phyloP scores from a whole-genome alignment of 2,329 filamentous ascomycete genomes.

The Mariannaea sp. region DNA sequence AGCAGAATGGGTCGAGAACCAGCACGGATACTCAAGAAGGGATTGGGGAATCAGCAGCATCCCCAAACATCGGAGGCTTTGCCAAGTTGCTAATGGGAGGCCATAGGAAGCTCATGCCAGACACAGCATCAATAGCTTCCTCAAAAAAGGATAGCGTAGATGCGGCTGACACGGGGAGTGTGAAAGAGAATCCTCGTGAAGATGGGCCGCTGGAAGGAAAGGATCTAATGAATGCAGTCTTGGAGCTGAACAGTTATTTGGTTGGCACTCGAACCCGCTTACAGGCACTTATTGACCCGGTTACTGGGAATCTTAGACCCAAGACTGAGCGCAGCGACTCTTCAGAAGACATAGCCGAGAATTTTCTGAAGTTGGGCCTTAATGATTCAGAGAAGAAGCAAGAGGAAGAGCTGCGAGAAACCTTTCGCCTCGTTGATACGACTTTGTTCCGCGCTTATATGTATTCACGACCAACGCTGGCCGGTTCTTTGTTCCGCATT shows the following conservation, averaged over 20 bases:
- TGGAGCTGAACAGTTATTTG: constrained; percentile 84
- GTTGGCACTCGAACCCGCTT: constrained; percentile 77
- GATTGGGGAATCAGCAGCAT: constrained; percentile 40
- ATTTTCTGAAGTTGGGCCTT: constrained; percentile 55
- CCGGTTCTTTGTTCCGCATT: constrained; percentile 89
- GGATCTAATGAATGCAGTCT: constrained; percentile 79
- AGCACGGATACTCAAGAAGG: constrained; percentile 39
- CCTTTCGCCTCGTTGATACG: constrained; percentile 87
- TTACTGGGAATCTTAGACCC: constrained; percentile 64
- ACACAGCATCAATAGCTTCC: constrained; percentile 65
- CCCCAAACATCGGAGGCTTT: constrained; percentile 52
- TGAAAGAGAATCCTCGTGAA: constrained; percentile 50
- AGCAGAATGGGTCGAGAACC: constrained; percentile 39
- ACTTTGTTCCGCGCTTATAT: constrained; percentile 94
- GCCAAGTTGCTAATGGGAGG: constrained; percentile 57
- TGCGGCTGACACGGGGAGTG: constrained; percentile 59
- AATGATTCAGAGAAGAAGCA: constrained; percentile 63
- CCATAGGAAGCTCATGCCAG: constrained; percentile 52
- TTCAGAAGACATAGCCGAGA: constrained; percentile 58
- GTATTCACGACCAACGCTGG: constrained; percentile 84
- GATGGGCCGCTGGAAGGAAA: constrained; percentile 73
- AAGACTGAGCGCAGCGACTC: constrained; percentile 50
- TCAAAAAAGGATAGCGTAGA: constrained; percentile 57
- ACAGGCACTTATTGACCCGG: constrained; percentile 65
- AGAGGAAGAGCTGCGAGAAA: constrained; percentile 72